Conservation (phyloP, 2,329 filamentous ascomycete species). For the Alternaria gansuensis region DNA sequence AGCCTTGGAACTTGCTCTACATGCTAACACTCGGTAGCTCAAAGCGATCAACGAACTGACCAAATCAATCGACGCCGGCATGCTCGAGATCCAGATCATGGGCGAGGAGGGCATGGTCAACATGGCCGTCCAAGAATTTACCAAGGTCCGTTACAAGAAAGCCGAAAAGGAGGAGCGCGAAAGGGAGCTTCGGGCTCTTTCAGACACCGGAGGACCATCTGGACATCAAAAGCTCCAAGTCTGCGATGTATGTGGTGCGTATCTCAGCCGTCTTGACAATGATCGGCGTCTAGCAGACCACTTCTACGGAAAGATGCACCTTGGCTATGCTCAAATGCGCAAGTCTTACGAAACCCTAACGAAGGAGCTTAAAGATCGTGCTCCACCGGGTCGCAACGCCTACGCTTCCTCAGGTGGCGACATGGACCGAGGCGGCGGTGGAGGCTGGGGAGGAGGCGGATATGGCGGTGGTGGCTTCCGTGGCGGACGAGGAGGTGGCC, state of each 20-base stretch:
- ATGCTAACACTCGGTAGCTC: slow-evolving; percentile 59
- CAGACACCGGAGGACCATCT: slow-evolving; percentile 89
- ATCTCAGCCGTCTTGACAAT: slow-evolving; percentile 90
- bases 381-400: slow-evolving; percentile 61
- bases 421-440: slow-evolving; percentile 39
- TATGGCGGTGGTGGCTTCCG: slow-evolving; percentile 42
- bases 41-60: slow-evolving; percentile 85
- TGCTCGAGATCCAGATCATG: slow-evolving; percentile 85
- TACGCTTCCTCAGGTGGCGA: slow-evolving; percentile 36
- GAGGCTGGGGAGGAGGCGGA: slow-evolving; percentile 36
- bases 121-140: slow-evolving; percentile 85
- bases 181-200: slow-evolving; percentile 86
- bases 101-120: slow-evolving; percentile 83
- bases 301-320: slow-evolving; percentile 99
- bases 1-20: neutral
- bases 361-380: slow-evolving; percentile 81
- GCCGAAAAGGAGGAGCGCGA: slow-evolving; percentile 84
- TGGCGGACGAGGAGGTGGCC: slow-evolving; percentile 26
- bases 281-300: slow-evolving; percentile 93
- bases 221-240: slow-evolving; percentile 98
- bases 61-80: slow-evolving; percentile 79
- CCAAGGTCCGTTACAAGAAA: slow-evolving; percentile 81
- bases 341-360: slow-evolving; percentile 89
- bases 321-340: slow-evolving; percentile 97
- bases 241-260: slow-evolving; percentile 97